Base-by-base conservation (phyloP, 352 stramenopile species). In the Phytopythium aichiense region DNA sequence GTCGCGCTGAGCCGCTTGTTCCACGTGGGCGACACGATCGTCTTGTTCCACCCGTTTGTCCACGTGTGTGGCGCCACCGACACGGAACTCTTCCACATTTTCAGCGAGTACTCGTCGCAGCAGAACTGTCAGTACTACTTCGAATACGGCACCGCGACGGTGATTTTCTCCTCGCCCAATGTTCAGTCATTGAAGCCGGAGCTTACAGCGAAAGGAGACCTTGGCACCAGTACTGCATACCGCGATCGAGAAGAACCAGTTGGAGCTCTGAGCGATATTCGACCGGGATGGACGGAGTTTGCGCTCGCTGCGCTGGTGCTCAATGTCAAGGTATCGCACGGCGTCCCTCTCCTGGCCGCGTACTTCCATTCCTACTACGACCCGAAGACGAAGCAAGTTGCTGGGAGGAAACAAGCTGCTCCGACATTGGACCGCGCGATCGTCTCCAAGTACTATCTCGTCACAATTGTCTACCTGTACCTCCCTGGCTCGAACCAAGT, bases 301-400 rank as follows among this genome's bases (percentile, higher is more conserved):
- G 74, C 81, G 7, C 25, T 90, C 4, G 86, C 86, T 53, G 75
- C 73, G 25, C 71, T 86, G 35, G 77, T 87, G 15, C 62, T 58
- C 30, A 74, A 65, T 31, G 79, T 88, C 45, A 74, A 65, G 9
- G 78, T 90, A 11, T 86, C 81, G 0, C 78, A 88, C 35, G 81
- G 81, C 0, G 77, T 85, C 15, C 78, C 81, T 11, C 64, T 90
- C 22, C 67, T 90, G n/a, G 81, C 77, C n/a, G 77, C 81, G 9
- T 88, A 76, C 58, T 88, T 88, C 52, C 74, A 84, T 59, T 66
- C 81, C 16, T 88, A 90, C 55, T 90, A 90, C 64, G 75, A 88
- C 37, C 63, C 73, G 0, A 87, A 86, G 51, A 87, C 75, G 13
- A 77, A 83, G 7, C 72, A 75, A 46, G 56, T 51, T 13, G 56